Evolutionary conservation across 2,329 filamentous ascomycete species (phyloP).

Genomic region (Aspergillus sp.): DNA sequence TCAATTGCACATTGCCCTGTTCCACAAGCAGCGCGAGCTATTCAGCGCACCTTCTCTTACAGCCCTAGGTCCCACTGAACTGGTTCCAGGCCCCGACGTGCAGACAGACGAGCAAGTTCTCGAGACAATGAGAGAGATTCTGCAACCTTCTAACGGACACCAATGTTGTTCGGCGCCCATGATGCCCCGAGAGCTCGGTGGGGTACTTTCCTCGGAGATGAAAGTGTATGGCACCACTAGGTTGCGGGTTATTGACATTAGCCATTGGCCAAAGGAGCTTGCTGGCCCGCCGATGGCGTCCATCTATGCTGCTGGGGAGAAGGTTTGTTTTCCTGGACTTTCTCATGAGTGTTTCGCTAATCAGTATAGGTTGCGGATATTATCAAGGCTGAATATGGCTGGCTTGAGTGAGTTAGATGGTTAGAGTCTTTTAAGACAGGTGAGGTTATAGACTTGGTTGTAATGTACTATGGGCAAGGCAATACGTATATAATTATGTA

Average conservation of each 20-base stretch:
- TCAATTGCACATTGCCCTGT: background rate
- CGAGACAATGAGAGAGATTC: background rate
- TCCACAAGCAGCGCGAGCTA: slow-evolving; percentile 1
- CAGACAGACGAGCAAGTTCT: background rate
- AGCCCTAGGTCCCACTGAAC: background rate
- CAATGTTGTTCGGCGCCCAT: background rate
- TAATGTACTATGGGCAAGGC: background rate
- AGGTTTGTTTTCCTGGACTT: background rate
- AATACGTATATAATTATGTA: too few relatives aligned
- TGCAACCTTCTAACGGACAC: background rate
- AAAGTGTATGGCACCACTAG: background rate
- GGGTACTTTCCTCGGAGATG: background rate
- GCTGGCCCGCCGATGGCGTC: background rate
- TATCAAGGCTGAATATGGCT: background rate
- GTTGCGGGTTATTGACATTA: background rate
- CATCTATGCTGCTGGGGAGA: background rate
- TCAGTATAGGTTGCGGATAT: background rate
- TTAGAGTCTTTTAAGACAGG: background rate
- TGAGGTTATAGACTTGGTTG: background rate
- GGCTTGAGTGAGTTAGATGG: background rate
- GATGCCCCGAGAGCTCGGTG: background rate
- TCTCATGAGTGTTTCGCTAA: background rate
- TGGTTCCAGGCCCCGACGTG: background rate
- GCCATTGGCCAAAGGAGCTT: background rate
- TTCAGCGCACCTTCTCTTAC: background rate